Evolutionary conservation across 352 stramenopile species (phyloP), one percentile per base, ranked within the genome.

Genomic region (Saprolegnia diclina): DNA sequence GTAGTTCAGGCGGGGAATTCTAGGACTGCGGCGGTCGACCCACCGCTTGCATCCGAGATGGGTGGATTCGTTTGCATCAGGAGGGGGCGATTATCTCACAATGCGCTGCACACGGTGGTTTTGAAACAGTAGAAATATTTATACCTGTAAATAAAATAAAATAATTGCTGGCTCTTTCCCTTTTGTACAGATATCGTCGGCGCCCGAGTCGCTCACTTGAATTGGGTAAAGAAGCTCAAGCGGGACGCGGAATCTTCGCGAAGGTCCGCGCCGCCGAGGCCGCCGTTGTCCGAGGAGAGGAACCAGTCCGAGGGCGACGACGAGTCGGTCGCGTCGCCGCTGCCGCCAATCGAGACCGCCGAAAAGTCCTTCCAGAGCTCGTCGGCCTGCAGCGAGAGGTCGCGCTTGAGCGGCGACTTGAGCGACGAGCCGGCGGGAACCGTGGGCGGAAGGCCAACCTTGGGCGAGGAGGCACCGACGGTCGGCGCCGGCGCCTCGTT

Each of bases 71-170:
- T 35, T 35, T 35, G 29, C 29, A 35, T 2, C 29, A 35, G 29
- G 29, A 35, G 5, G 29, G 29, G 29, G 29, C 2, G 29, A 35
- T 35, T 35, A 35, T 35, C 29, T 35, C 5, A 35, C 29, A 35
- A 5, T 5, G 29, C 29, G 29, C 29, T 35, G 29, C 29, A 35
- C 29, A 35, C 29, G 29, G 29, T 35, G 29, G 26, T 22, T 16
- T 11, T 44, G 50, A 52, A 69, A 61, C 63, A 69, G 63, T 57
- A 61, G 63, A 69, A 69, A 69, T 69, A 69, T 69, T 69, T 69
- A 69, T 69, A 69, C 63, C 63, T 54, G 63, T 69, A 69, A 69
- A 69, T 69, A 69, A 69, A 69, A 69, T 69, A 69, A 69, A 69
- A 69, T 69, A 69, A 69, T 69, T 29, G 62, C 62, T 54, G 46